phyloP scores from a whole-genome alignment of 2,329 filamentous ascomycete genomes.

The Ambrosiella beaveri region DNA sequence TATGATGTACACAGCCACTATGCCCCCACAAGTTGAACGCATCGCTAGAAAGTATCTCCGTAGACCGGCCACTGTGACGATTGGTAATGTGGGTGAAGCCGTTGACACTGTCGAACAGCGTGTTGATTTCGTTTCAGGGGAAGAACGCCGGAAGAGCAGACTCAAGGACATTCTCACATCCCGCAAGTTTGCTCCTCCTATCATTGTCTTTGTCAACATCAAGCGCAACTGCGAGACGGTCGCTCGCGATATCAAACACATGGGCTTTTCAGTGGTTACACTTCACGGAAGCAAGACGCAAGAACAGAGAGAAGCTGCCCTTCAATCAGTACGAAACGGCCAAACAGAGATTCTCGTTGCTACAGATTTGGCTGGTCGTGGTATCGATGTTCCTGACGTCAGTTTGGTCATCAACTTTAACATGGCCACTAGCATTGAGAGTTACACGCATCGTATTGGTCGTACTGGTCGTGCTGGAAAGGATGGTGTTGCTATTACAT shows the following conservation, averaged over 20 bases:
- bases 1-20: slow-evolving; percentile 99
- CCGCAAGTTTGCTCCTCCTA: slow-evolving; percentile 66
- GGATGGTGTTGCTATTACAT: slow-evolving; percentile 89
- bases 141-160: slow-evolving; percentile 93
- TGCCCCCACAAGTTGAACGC: slow-evolving; percentile 80
- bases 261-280: slow-evolving; percentile 80
- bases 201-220: slow-evolving; percentile 99
- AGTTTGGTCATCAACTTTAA: slow-evolving; percentile 96
- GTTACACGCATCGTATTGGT: slow-evolving; percentile 91
- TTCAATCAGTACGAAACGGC: slow-evolving; percentile 68
- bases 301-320: slow-evolving; percentile 87
- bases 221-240: slow-evolving; percentile 96
- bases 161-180: slow-evolving; percentile 77
- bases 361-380: slow-evolving; percentile 85
- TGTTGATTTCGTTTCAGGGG: slow-evolving; percentile 75
- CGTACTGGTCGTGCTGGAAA: slow-evolving; percentile 95
- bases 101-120: slow-evolving; percentile 97
- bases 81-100: slow-evolving; percentile 85
- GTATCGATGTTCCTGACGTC: slow-evolving; percentile 94
- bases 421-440: slow-evolving; percentile 86
- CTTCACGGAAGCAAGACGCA: slow-evolving; percentile 94
- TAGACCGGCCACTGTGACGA: slow-evolving; percentile 81
- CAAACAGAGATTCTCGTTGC: slow-evolving; percentile 78
- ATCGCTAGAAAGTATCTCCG: slow-evolving; percentile 96
- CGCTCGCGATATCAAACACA: slow-evolving; percentile 80